Conservation (phyloP, 2,329 filamentous ascomycete genomes). For the Ampelomyces quisqualis region DNA sequence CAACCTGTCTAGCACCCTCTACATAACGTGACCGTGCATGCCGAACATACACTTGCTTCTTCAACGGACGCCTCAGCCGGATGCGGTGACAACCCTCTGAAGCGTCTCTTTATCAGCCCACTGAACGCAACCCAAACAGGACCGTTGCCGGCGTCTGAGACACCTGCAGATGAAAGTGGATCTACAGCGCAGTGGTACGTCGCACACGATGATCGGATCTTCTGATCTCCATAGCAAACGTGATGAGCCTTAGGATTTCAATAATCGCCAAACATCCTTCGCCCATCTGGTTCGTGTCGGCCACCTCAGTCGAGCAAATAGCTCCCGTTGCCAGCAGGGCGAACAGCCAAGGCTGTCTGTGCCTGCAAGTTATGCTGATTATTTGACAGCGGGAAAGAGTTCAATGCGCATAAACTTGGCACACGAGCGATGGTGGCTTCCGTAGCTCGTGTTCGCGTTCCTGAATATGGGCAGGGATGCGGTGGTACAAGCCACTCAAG, state of each 20-base stretch:
- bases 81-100: neutral
- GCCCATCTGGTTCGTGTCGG: neutral
- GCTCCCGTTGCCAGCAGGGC: neutral
- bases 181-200: neutral
- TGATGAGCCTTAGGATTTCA: neutral
- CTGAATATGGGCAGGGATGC: conserved; percentile 1
- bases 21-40: conserved; percentile 11
- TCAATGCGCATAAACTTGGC: neutral
- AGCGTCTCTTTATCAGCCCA: neutral
- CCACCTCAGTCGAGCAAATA: neutral
- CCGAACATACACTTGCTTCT: conserved; percentile 10
- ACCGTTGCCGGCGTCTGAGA: conserved; percentile 1
- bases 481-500: no score
- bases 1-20: neutral
- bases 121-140: conserved; percentile 1
- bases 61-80: conserved; percentile 11
- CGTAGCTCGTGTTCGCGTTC: neutral
- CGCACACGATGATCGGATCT: neutral
- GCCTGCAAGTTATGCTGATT: conserved; percentile 1
- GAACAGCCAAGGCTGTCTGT: neutral
- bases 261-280: neutral
- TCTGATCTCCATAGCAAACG: neutral
- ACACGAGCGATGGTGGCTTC: neutral
- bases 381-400: conserved; percentile 3
- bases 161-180: conserved; percentile 1